Evolutionary conservation across 208 protist genomes (phyloP), one percentile per base, ranked within the genome.

Genomic region (Endotrypanum monterogeii): DNA sequence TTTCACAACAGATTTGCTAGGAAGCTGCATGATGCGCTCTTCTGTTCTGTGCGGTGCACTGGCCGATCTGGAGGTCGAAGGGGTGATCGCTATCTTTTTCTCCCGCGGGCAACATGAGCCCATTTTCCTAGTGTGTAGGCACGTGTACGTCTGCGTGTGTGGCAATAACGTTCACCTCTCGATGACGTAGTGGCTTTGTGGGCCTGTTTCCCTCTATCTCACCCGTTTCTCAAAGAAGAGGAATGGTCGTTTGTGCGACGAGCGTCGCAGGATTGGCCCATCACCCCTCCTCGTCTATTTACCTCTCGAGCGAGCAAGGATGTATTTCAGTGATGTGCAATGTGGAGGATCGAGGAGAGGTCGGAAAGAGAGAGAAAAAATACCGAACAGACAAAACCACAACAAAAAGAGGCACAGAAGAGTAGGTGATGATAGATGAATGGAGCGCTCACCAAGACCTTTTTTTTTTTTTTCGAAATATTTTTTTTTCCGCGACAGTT

Each of bases 91-190:
- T 18, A 18, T 16, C 16, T 20, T 28, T 16, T 70, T 8, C 7
- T 44, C 25, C 25, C 68, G 50, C 16, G 74, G 63, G 32, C 18
- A 71, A 25, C 74, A 79, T 9, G 51, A 48, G 5, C 74, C 74
- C 74, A 79, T 79, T n/a, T 7, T 14, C 9, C 6, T 37, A 3
- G 5, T 25, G 52, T 30, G 52, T 57, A 7, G 3, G 35, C 48
- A n/a, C 12, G 62, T 35, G 62, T 25, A 25, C n/a, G 41, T 68
- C 23, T 52, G 23, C 37, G 39, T 48, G 28, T 48, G n/a, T 37
- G 37, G 23, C 7, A 46, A 23, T 48, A 14, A 7, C n/a, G 1
- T 30, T 8, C 2, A 2, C 23, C 37, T 48, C 9, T 23, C 16
- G 58, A 16, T 25, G 37, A 44, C 46, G 20, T 44, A 68, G 62